Evolutionary conservation across 192 early-diverging fungal genomes (phyloP), one percentile per base, ranked within the genome.

Genomic region (Coemansia sp.): DNA sequence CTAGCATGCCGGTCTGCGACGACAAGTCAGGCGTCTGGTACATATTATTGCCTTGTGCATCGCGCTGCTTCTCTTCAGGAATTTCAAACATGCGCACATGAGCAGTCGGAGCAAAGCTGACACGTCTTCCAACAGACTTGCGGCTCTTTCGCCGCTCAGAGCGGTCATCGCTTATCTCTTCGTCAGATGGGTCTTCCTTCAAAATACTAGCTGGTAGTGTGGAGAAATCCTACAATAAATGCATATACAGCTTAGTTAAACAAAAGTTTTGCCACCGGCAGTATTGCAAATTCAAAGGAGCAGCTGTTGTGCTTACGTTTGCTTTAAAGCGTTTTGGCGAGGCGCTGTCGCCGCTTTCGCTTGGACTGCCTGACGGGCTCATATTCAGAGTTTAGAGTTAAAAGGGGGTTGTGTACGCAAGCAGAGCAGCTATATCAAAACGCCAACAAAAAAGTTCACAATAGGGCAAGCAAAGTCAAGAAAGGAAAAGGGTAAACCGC

Each of bases 81-180:
- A 72, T 68, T 25, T 82, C 79, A 70, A 82, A 82, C 79, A 82
- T 76, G 27, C 79, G 66, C 48, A 82, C 74, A 59, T 76, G 79
- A 0, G 79, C 79, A 5, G 79, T 82, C 3, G 70, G 79, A 0
- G 79, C 79, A 73, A 82, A 82, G 64, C 79, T 82, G 14, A 82
- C 79, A 12, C 79, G 69, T 27, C 79, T 57, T 6, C 74, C 74
- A 23, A 82, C 19, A 2, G 79, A 82, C 53, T 82, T 82, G 66
- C 79, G 73, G 66, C 64, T 66, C 53, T 69, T 72, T 23, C 70
- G 70, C 10, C 64, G 66, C 21, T 82, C 67, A 21, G 14, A 45
- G 38, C 8, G 48, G 9, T 67, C 32, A 2, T 15, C 54, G 12
- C 56, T 24, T 41, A 54, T 50, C 9, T 60, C 45, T 14, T 65